phyloP scores from a whole-genome alignment of 352 stramenopile genomes.

The Pythium dissotocum region DNA sequence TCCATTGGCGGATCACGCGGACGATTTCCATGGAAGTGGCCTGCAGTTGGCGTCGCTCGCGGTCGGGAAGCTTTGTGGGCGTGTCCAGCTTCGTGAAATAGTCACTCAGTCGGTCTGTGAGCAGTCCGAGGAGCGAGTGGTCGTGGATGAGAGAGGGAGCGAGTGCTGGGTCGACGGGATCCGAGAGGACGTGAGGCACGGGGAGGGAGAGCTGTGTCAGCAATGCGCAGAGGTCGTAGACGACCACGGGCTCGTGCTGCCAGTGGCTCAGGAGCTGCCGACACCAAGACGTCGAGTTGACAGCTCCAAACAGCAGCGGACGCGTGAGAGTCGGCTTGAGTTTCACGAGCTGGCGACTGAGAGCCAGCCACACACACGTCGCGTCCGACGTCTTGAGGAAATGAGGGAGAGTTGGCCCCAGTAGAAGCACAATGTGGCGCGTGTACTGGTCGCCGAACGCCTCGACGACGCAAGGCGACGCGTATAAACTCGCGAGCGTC shows the following conservation, averaged over 20 bases:
- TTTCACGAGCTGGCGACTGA: constrained; percentile 1
- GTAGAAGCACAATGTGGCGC: background rate
- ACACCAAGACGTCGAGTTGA: constrained; percentile 14
- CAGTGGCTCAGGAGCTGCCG: constrained; percentile 13
- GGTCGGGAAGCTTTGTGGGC: background rate
- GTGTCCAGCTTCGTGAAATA: constrained; percentile 3
- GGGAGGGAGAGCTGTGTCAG: constrained; percentile 27
- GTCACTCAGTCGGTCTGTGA: background rate
- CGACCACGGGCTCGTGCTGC: constrained; percentile 9
- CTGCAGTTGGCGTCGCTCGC: background rate
- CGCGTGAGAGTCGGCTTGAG: background rate
- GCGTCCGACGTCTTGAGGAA: background rate
- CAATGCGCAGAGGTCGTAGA: constrained; percentile 23
- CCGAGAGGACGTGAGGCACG: constrained; percentile 20
- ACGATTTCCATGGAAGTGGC: constrained; percentile 9
- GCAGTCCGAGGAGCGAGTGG: constrained; percentile 20
- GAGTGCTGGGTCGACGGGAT: background rate
- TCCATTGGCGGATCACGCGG: constrained; percentile 5
- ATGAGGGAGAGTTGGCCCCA: background rate
- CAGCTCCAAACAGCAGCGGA: constrained; percentile 17
- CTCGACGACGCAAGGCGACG: constrained; percentile 8
- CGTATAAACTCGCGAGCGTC: constrained; percentile 3
- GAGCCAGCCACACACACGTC: background rate
- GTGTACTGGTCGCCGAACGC: background rate
- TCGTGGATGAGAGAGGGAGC: constrained; percentile 18